Percentiles rank a stretch among this genome's conserved stretches.
Conservation (phyloP, 2,329 filamentous ascomycete species). For the Paraconiothyrium sp. region DNA sequence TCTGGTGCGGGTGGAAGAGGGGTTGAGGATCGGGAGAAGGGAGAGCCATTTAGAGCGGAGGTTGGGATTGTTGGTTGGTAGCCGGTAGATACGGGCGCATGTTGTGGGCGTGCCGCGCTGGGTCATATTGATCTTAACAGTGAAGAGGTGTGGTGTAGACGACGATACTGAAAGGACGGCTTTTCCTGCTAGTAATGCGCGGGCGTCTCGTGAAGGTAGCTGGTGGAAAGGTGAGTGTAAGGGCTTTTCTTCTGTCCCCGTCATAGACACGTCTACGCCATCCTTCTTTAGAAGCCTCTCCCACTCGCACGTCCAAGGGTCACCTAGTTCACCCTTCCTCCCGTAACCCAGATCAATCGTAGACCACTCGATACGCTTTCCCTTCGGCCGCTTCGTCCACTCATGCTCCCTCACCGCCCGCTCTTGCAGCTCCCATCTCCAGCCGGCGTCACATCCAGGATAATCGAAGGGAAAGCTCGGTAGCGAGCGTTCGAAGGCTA, state of each 20-base stretch:
- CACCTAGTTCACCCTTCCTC: slow-evolving; percentile 82
- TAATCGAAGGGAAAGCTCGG: slow-evolving; percentile 91
- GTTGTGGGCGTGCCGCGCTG: slow-evolving; percentile 74
- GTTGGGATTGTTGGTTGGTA: slow-evolving; percentile 67
- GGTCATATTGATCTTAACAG: slow-evolving; percentile 72
- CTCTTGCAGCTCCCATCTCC: slow-evolving; percentile 77
- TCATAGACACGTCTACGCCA: slow-evolving; percentile 1
- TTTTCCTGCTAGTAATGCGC: slow-evolving; percentile 21
- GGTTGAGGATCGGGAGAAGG: slow-evolving; percentile 53
- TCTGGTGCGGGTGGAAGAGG: slow-evolving; percentile 4
- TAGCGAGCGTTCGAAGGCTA: slow-evolving; percentile 78
- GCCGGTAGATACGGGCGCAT: slow-evolving; percentile 85
- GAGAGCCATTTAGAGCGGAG: slow-evolving; percentile 78
- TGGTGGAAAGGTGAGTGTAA: slow-evolving; percentile 34
- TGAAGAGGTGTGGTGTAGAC: slow-evolving; percentile 56
- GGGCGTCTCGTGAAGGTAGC: slow-evolving; percentile 43
- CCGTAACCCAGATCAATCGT: slow-evolving; percentile 77
- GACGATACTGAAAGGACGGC: slow-evolving; percentile 9
- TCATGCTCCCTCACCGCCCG: slow-evolving; percentile 66
- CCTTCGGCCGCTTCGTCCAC: slow-evolving; percentile 83
- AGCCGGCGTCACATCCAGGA: slow-evolving; percentile 80
- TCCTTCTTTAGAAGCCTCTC: slow-evolving; percentile 66
- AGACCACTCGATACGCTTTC: slow-evolving; percentile 80
- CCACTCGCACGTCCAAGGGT: slow-evolving; percentile 86
- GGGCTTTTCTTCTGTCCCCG: slow-evolving; percentile 17